Conservation (phyloP, 208 protist genomes). For the Zelonia costaricensis region DNA sequence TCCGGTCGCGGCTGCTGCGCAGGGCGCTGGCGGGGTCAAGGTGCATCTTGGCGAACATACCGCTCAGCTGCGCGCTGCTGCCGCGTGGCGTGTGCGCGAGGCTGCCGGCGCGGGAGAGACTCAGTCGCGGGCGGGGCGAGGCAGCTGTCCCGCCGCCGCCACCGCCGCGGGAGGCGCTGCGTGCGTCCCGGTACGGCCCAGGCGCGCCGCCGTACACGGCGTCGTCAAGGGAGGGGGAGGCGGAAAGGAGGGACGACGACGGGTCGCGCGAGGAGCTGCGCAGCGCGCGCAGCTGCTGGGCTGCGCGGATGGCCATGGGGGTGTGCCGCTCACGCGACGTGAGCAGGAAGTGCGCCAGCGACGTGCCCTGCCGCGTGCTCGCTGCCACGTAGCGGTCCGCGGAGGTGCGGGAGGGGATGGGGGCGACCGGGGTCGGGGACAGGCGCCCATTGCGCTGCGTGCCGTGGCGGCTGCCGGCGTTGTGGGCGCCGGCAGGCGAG, state of each 20-base stretch:
- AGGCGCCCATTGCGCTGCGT: too few relatives aligned
- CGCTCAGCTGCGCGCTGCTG: conserved; percentile 21
- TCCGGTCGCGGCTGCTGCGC: conserved; percentile 16
- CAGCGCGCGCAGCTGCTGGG: conserved; percentile 21
- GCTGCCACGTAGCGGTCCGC: conserved; percentile 78
- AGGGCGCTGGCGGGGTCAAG: conserved; percentile 23
- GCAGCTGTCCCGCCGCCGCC: neutral
- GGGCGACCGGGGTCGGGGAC: neutral
- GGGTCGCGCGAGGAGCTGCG: conserved; percentile 15
- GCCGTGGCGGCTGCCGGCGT: neutral
- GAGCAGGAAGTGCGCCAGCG: conserved; percentile 77
- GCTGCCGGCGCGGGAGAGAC: conserved; percentile 18
- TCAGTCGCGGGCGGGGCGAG: conserved; percentile 10
- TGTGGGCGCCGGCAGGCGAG: neutral
- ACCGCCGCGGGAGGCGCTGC: conserved; percentile 6
- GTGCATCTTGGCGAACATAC: conserved; percentile 43
- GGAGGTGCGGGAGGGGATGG: conserved; percentile 15
- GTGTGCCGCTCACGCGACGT: conserved; percentile 71
- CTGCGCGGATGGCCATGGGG: conserved; percentile 42
- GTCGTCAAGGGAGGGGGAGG: conserved; percentile 6
- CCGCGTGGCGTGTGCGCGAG: neutral
- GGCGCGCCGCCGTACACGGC: conserved; percentile 2
- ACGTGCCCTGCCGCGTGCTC: conserved; percentile 49
- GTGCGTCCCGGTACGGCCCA: neutral
- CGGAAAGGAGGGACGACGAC: neutral